Evolutionary conservation across 495 filamentous ascomycete species (phyloP).

Genomic region (Tuber microsphaerosporum): DNA sequence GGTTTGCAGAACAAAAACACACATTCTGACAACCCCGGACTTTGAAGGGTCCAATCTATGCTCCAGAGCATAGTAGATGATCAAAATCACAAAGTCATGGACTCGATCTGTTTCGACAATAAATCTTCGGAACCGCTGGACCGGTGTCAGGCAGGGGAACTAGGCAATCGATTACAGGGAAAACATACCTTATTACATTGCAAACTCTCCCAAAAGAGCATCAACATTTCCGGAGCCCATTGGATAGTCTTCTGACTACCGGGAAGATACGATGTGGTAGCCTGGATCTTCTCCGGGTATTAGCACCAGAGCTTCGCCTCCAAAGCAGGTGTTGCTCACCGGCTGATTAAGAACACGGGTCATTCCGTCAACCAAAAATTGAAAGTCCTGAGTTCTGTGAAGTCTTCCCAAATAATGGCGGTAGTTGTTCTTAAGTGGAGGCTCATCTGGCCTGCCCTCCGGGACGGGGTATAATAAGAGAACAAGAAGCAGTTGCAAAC

Average conservation of each 20-base stretch:
- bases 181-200: slow-evolving; percentile 75
- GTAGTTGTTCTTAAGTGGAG: slow-evolving; percentile 72
- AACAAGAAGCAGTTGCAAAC: slow-evolving; percentile 81
- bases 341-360: slow-evolving; percentile 88
- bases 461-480: slow-evolving; percentile 87
- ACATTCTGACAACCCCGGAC: slow-evolving; percentile 90
- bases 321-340: slow-evolving; percentile 43
- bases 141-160: slow-evolving; percentile 11
- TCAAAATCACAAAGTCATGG: slow-evolving; percentile 84
- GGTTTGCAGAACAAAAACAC: slow-evolving; percentile 91
- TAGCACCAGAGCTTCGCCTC: slow-evolving; percentile 21
- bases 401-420: slow-evolving; percentile 85
- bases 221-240: slow-evolving; percentile 92
- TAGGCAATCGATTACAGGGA: neutral
- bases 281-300: slow-evolving; percentile 56
- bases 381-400: slow-evolving; percentile 92
- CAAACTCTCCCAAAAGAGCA: slow-evolving; percentile 94
- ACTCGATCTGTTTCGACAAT: slow-evolving; percentile 92
- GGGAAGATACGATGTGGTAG: slow-evolving; percentile 78
- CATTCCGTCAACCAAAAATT: slow-evolving; percentile 95
- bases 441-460: slow-evolving; percentile 55
- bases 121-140: slow-evolving; percentile 75
- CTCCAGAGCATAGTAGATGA: slow-evolving; percentile 86
- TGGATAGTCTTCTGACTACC: slow-evolving; percentile 72
- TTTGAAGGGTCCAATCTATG: slow-evolving; percentile 78